These are phyloP conservation scores for Leccinum aurantiacum DNA, from an alignment of 768 basidiomycete genomes.

Conservation along the genomic window DNA sequence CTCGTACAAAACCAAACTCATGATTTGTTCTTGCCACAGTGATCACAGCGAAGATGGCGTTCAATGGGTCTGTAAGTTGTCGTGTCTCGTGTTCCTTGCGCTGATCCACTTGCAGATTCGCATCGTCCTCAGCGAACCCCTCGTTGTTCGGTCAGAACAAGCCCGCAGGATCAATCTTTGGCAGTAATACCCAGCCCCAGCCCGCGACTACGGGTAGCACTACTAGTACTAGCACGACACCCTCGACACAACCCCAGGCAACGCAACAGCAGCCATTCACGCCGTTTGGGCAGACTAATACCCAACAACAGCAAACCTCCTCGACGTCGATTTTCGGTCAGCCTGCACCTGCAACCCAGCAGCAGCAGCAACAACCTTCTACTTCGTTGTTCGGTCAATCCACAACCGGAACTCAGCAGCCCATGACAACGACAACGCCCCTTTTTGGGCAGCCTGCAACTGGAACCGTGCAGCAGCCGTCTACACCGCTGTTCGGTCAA, in stretches of 20 bases:
- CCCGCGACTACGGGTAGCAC: slow-evolving; percentile 18
- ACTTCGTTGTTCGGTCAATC: slow-evolving; percentile 26
- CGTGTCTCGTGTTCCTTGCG: not conserved
- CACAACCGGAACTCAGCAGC: slow-evolving; percentile 33
- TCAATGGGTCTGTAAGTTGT: slow-evolving; percentile 19
- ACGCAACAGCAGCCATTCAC: slow-evolving; percentile 5
- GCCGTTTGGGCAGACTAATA: not conserved
- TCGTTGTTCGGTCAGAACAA: slow-evolving; percentile 35
- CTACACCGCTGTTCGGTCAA: slow-evolving; percentile 40
- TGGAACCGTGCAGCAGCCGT: slow-evolving; percentile 24
- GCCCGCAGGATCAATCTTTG: slow-evolving; percentile 40
- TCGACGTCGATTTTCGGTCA: slow-evolving; percentile 27
- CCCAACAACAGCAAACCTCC: slow-evolving; percentile 1
- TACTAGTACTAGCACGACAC: slow-evolving; percentile 13
- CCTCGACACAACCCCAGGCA: slow-evolving; percentile 19
- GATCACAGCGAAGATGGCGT: slow-evolving; percentile 19
- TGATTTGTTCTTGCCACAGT: not conserved
- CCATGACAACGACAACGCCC: slow-evolving; percentile 17
- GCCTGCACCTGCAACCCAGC: slow-evolving; percentile 22
- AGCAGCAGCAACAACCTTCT: slow-evolving; percentile 33
- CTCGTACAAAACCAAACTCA: not conserved
- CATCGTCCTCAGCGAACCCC: slow-evolving; percentile 43
- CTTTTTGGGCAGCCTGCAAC: slow-evolving; percentile 33
- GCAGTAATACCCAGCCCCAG: slow-evolving; percentile 24
- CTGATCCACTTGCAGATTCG: slow-evolving; percentile 26